Conservation (phyloP, 2,329 filamentous ascomycete genomes). For the Incumbomyces lentus region DNA sequence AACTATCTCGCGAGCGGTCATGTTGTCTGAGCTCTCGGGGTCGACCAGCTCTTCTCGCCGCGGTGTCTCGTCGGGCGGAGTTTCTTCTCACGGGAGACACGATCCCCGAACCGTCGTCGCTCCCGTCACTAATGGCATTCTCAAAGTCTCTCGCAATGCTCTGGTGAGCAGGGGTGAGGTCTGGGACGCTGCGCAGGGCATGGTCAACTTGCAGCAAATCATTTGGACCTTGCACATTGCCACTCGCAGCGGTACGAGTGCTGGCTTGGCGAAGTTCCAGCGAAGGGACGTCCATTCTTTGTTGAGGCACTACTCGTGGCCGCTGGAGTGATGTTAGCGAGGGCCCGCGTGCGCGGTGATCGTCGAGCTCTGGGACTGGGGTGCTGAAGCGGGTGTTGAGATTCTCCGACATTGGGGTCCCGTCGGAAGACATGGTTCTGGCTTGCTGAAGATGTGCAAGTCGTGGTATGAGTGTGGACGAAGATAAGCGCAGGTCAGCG, state of each 20-base stretch:
- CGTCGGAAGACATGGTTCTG: slow-evolving; percentile 34
- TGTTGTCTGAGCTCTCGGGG: slow-evolving; percentile 27
- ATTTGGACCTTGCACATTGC: slow-evolving; percentile 28
- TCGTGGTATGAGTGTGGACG: slow-evolving; percentile 3
- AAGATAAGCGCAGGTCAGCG: background rate
- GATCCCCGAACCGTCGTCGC: slow-evolving; percentile 26
- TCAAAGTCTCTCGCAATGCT: slow-evolving; percentile 67
- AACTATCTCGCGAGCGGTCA: slow-evolving; percentile 39
- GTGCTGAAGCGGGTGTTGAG: slow-evolving; percentile 53
- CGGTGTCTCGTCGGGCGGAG: slow-evolving; percentile 22
- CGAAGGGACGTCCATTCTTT: slow-evolving; percentile 33
- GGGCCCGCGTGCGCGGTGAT: slow-evolving; percentile 54
- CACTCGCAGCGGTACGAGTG: slow-evolving; percentile 6
- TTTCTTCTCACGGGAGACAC: slow-evolving; percentile 25
- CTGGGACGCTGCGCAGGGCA: slow-evolving; percentile 11
- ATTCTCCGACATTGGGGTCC: slow-evolving; percentile 55
- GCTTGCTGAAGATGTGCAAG: background rate
- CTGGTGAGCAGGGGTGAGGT: slow-evolving; percentile 14
- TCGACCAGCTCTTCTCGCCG: slow-evolving; percentile 14
- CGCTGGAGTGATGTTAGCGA: slow-evolving; percentile 2
- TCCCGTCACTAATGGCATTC: slow-evolving; percentile 61
- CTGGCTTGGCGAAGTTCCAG: slow-evolving; percentile 13
- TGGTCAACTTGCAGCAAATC: slow-evolving; percentile 31
- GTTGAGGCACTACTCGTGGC: slow-evolving; percentile 36
- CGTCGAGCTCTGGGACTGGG: slow-evolving; percentile 61